Evolutionary conservation across 257 asterid genomes (phyloP).

Genomic region (Rhazya stricta): DNA sequence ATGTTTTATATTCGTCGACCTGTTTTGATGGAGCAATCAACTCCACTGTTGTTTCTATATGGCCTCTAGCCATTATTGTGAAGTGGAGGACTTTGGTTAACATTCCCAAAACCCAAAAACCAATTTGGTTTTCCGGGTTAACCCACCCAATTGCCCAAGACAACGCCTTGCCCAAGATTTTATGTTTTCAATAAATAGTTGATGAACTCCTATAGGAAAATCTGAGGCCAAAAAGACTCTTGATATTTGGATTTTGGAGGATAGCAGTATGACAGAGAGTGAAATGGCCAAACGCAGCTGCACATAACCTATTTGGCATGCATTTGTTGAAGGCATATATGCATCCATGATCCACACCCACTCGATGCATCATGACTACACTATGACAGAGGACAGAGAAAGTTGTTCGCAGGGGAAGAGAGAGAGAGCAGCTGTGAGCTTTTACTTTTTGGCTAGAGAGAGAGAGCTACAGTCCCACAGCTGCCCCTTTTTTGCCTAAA

Average conservation of each 20-base stretch:
- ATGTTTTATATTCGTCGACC: background rate
- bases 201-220: no score
- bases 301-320: no score
- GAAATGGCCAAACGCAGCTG: no score
- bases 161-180: no score
- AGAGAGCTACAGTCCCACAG: slow-evolving; percentile 16
- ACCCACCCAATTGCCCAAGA: no score
- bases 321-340: no score
- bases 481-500: slow-evolving; percentile 35
- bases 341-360: no score
- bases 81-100: background rate
- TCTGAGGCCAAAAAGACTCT: no score
- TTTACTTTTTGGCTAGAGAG: slow-evolving; percentile 15
- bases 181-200: no score
- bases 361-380: slow-evolving; percentile 1
- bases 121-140: no score
- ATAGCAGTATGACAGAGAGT: no score
- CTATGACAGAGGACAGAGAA: slow-evolving; percentile 2
- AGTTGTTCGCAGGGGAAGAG: background rate
- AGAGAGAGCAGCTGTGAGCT: slow-evolving; percentile 3
- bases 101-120: background rate
- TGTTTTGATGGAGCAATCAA: background rate
- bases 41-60: background rate
- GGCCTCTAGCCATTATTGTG: background rate
- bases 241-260: no score